Base-by-base conservation (phyloP, 306 rosid species). In the Cucurbita maxima region DNA sequence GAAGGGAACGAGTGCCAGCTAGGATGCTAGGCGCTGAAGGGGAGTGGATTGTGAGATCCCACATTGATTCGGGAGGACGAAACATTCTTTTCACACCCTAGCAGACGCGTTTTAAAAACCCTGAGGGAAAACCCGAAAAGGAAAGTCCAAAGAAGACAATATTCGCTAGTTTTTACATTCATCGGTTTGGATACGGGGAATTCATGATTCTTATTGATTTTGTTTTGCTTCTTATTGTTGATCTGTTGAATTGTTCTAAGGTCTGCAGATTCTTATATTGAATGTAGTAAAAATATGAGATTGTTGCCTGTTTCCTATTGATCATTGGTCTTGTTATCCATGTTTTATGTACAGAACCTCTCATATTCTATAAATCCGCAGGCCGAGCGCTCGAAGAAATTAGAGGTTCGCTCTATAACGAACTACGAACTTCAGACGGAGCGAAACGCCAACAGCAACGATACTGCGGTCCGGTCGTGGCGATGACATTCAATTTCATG, bases 361-460 rank as follows among this genome's bases (percentile, higher is more conserved):
- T 73, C 45, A 14, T 68, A 7, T 34, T 72, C 34, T 37, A 19
- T 52, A 68, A 83, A 79, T 74, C n/a, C 71, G 56, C 83, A 89
- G 96, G 97, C 78, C 81, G 85, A 79, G 96, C 97, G 2, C 85
- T 89, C 67, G 97, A 94, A 76, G 98, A 90, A 64, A 79, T 94
- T 58, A 82, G 95, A 86, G 74, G 90, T 36, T 82, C 92, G 44
- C 83, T 94, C 51, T 90, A 87, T 90, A 94, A 86, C 83, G 97
- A 94, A 38, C 82, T 89, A 77, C 81, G 92, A 75, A 89, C 95
- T 14, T 94, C 97, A 12, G 97, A 94, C 74, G 96, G 99, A 15
- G 95, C 99, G 36, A 91, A 83, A 83, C 96, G 97, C 63, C 97
- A 94, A 68, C 97, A 91, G 58, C 99, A 89, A 81, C 81, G 91